Percentiles rank a stretch among this genome's conserved stretches.
These are phyloP conservation scores for Podochytrium sp. DNA, from an alignment of 192 early-diverging fungal species.

Conservation along the genomic window DNA sequence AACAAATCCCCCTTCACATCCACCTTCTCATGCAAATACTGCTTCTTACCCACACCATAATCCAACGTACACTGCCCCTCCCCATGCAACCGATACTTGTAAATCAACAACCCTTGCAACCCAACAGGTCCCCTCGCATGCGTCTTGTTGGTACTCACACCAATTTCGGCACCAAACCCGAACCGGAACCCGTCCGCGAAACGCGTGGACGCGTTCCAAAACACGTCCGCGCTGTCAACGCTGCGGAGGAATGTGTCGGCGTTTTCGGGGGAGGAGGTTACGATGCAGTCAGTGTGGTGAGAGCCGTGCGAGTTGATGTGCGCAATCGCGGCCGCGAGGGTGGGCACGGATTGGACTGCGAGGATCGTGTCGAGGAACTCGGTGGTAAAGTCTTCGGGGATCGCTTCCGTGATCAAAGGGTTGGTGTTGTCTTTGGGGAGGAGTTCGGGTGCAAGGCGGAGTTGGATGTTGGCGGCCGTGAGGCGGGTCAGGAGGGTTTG, in stretches of 20 bases:
- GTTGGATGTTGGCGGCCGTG: background rate
- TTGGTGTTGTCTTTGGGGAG: background rate
- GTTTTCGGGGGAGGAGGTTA: conserved; percentile 73
- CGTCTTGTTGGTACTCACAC: conserved; percentile 98
- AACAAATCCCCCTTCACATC: conserved; percentile 4
- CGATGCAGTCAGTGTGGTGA: conserved; percentile 95
- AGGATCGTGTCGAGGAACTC: conserved; percentile 90
- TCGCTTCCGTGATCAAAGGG: conserved; percentile 30
- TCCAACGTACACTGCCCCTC: conserved; percentile 81
- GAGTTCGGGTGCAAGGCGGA: conserved; percentile 1
- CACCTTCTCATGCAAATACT: conserved; percentile 65
- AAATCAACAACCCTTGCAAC: conserved; percentile 95
- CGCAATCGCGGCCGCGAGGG: conserved; percentile 77
- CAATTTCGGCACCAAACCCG: conserved; percentile 98
- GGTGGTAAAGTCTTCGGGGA: conserved; percentile 77
- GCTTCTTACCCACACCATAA: conserved; percentile 79
- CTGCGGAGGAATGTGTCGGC: conserved; percentile 87
- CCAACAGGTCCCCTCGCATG: conserved; percentile 98
- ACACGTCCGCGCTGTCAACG: conserved; percentile 97
- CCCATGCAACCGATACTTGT: conserved; percentile 94
- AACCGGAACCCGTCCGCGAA: conserved; percentile 99
- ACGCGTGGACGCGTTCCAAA: conserved; percentile 94
- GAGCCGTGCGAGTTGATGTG: conserved; percentile 94
- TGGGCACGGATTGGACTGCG: conserved; percentile 78
- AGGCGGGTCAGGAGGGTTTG: conserved; percentile 33